A percentile compares a stretch with the other conserved stretches of the same genome.
These are phyloP conservation scores for Misopates orontium DNA, from an alignment of 257 asterid genomes.

Conservation along the genomic window DNA sequence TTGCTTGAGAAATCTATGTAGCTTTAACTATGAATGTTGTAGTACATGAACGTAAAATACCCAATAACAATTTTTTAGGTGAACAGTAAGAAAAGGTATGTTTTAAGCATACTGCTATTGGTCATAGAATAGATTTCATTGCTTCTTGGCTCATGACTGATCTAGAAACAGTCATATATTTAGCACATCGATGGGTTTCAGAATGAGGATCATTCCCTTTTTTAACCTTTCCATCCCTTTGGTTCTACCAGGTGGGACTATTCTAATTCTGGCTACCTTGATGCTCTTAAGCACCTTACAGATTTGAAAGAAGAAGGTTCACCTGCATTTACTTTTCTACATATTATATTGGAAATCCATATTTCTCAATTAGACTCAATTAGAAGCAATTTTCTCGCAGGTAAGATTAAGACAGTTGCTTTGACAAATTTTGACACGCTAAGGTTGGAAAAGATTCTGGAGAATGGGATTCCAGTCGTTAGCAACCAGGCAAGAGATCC, in stretches of 20 bases:
- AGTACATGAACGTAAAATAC: too few species aligned
- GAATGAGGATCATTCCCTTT: not conserved
- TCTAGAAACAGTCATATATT: not conserved
- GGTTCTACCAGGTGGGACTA: constrained; percentile 90
- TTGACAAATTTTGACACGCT: constrained; percentile 94
- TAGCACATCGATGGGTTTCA: not conserved
- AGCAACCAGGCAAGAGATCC: constrained; percentile 73
- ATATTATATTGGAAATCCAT: constrained; percentile 5
- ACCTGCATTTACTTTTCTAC: constrained; percentile 28
- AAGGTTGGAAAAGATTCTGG: constrained; percentile 77
- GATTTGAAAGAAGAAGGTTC: constrained; percentile 95
- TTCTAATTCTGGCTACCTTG: constrained; percentile 86
- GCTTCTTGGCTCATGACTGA: not conserved
- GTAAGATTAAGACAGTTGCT: constrained; percentile 95
- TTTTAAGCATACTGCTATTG: not conserved
- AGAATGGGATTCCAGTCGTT: constrained; percentile 88
- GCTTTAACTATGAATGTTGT: too few species aligned
- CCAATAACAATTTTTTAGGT: too few species aligned
- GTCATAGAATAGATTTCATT: not conserved
- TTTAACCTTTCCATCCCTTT: constrained; percentile 25
- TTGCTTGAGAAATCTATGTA: too few species aligned
- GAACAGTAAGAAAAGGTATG: too few species aligned
- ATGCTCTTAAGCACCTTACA: constrained; percentile 94
- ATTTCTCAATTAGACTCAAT: constrained; percentile 38
- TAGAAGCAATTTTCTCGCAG: constrained; percentile 49